These are phyloP conservation scores for Termitomyces heimii DNA, from an alignment of 768 basidiomycete genomes.

Conservation along the genomic window DNA sequence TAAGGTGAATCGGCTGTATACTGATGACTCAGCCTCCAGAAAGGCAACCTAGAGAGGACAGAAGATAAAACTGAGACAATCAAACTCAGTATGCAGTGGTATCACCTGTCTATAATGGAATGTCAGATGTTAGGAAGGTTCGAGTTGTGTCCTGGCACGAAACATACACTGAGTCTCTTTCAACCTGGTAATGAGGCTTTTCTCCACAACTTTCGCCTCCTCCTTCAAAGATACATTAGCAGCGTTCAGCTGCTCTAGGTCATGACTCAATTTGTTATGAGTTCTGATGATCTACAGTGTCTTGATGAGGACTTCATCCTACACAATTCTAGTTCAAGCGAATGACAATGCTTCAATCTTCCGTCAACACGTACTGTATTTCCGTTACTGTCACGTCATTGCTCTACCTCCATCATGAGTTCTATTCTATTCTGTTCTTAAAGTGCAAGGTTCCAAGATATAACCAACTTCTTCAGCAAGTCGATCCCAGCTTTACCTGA, in stretches of 20 bases:
- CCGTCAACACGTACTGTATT: neutral
- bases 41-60: neutral
- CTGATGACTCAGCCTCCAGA: neutral
- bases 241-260: neutral
- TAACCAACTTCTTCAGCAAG: constrained; percentile 1
- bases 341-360: neutral
- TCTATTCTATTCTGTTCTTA: neutral
- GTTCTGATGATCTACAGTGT: neutral
- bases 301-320: constrained; percentile 3
- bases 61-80: neutral
- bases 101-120: neutral
- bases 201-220: neutral
- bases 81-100: neutral
- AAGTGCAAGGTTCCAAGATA: neutral
- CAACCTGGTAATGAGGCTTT: neutral
- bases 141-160: neutral
- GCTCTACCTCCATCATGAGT: constrained; percentile 2
- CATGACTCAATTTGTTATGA: constrained; percentile 1
- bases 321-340: neutral
- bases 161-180: neutral
- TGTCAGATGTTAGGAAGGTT: neutral
- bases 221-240: neutral
- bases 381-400: neutral
- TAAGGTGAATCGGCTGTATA: neutral
- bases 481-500: neutral